These are phyloP conservation scores for Fraxinus angustifolia DNA, from an alignment of 305 asterid genomes.

Conservation along the genomic window DNA sequence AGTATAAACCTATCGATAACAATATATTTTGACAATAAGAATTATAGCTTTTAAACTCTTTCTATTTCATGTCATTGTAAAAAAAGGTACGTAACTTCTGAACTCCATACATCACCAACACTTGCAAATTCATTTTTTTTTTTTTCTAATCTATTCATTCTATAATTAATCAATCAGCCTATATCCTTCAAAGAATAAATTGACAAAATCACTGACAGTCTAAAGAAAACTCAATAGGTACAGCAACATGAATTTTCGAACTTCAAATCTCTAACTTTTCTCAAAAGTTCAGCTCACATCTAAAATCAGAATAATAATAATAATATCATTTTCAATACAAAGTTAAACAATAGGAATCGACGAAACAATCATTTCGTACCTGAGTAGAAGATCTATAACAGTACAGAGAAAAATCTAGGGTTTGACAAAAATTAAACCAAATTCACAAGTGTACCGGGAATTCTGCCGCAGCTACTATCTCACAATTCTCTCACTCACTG, in stretches of 20 bases:
- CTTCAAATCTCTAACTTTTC: neutral
- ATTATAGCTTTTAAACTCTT: neutral
- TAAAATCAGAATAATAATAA: neutral
- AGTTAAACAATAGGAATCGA: neutral
- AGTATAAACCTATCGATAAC: too few relatives aligned
- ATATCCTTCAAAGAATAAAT: neutral
- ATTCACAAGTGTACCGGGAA: conserved; percentile 25
- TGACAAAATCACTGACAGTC: neutral
- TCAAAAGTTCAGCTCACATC: neutral
- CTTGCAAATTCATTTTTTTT: neutral
- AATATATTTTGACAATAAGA: too few relatives aligned
- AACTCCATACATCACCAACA: neutral
- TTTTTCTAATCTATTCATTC: neutral
- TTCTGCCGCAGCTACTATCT: conserved; percentile 53
- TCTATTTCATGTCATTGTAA: neutral
- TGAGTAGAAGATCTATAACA: neutral
- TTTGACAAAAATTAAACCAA: neutral
- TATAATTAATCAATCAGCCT: neutral
- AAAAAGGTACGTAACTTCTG: neutral
- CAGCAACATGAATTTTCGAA: neutral
- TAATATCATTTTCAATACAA: neutral
- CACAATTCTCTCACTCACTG: conserved; percentile 20
- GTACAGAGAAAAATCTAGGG: neutral
- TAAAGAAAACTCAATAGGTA: neutral
- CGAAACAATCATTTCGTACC: neutral